Conservation (phyloP, 768 basidiomycete species). For the Pulveroboletus sp. region DNA sequence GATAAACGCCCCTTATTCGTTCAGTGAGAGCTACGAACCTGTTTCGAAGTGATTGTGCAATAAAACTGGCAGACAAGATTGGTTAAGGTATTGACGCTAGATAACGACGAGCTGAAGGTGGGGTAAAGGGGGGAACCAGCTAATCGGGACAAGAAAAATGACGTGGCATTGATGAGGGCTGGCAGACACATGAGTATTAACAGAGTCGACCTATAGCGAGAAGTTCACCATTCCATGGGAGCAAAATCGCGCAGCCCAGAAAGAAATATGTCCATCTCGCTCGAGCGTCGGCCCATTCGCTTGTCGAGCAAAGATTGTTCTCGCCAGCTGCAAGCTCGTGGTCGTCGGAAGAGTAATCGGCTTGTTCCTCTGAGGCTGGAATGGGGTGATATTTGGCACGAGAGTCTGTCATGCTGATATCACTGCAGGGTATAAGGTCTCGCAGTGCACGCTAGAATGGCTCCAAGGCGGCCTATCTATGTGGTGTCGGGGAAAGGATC, state of each 20-base stretch:
- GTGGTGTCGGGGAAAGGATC: too few relatives aligned
- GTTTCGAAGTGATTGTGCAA: constrained; percentile 67
- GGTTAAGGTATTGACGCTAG: constrained; percentile 58
- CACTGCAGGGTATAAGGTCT: not conserved
- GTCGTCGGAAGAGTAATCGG: not conserved
- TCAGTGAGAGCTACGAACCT: constrained; percentile 40
- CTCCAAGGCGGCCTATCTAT: too few relatives aligned
- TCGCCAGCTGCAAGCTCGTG: not conserved
- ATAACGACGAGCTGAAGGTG: constrained; percentile 66
- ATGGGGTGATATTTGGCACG: constrained; percentile 17
- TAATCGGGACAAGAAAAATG: constrained; percentile 75
- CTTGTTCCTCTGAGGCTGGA: constrained; percentile 18
- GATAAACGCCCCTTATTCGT: constrained; percentile 3
- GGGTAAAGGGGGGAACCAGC: constrained; percentile 53
- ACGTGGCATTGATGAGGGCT: constrained; percentile 86
- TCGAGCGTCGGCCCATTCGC: constrained; percentile 37
- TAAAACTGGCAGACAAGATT: constrained; percentile 73
- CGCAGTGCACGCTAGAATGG: too few relatives aligned
- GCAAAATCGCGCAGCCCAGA: constrained; percentile 73
- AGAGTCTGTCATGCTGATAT: constrained; percentile 8
- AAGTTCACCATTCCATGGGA: constrained; percentile 84
- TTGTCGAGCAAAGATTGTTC: constrained; percentile 20
- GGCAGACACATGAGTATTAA: constrained; percentile 2
- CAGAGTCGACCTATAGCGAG: not conserved
- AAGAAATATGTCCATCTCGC: constrained; percentile 68